A percentile compares a stretch with the other conserved stretches of the same genome.
Evolutionary conservation across 2,329 filamentous ascomycete species (phyloP).

Genomic region (Rugonectria rugulosa): DNA sequence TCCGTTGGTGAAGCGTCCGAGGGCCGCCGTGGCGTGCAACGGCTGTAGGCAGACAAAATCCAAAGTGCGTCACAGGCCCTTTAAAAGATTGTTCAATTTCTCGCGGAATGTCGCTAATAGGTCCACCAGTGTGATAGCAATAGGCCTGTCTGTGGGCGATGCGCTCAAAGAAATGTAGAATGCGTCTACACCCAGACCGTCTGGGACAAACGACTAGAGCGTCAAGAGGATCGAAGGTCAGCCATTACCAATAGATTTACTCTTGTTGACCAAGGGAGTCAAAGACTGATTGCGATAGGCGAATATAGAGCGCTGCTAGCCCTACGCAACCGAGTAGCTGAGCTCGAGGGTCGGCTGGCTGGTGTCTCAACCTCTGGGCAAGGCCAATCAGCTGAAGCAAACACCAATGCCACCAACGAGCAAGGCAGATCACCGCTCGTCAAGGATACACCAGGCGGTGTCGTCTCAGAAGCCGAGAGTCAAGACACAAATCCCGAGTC

Average conservation of each 20-base stretch:
- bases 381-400: not conserved
- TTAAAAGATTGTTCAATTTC: too few species aligned
- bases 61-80: slow-evolving; percentile 1
- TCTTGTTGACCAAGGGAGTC: not conserved
- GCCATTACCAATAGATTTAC: not conserved
- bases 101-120: too few species aligned
- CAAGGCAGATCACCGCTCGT: slow-evolving; percentile 4
- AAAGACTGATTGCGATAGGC: not conserved
- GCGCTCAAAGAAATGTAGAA: slow-evolving; percentile 17
- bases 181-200: slow-evolving; percentile 33
- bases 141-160: slow-evolving; percentile 33
- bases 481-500: slow-evolving; percentile 30
- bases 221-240: slow-evolving; percentile 32
- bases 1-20: slow-evolving; percentile 17
- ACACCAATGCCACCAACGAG: not conserved
- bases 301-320: slow-evolving; percentile 20
- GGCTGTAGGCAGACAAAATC: slow-evolving; percentile 20
- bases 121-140: slow-evolving; percentile 33
- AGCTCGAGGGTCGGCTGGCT: slow-evolving; percentile 32
- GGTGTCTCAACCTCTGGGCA: slow-evolving; percentile 11
- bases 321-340: slow-evolving; percentile 28
- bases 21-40: slow-evolving; percentile 20
- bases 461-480: slow-evolving; percentile 8
- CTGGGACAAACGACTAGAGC: slow-evolving; percentile 36
- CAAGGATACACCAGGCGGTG: slow-evolving; percentile 9